Percentiles rank a stretch among this genome's conserved stretches.
These are phyloP conservation scores for Fragosphaeria purpurea DNA, from an alignment of 2,329 filamentous ascomycete species.

Conservation along the genomic window DNA sequence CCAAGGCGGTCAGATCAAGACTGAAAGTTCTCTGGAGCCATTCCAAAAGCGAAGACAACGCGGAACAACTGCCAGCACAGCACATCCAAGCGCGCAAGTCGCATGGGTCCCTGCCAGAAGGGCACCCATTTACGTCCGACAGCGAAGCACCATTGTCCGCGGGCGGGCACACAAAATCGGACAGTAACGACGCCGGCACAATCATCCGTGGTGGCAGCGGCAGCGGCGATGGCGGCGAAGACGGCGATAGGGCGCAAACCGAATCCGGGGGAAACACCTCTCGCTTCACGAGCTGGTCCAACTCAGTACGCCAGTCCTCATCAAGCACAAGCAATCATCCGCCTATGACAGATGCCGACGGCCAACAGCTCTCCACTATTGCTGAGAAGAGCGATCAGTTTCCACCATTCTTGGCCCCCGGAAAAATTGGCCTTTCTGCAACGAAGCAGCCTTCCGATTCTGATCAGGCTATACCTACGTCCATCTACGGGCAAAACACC, in stretches of 20 bases:
- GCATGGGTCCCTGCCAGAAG: slow-evolving; percentile 7
- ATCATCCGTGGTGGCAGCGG: neutral
- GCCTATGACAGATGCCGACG: neutral
- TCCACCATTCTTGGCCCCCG: neutral
- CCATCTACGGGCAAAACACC: too few relatives aligned
- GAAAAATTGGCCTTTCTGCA: too few relatives aligned
- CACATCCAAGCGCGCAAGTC: slow-evolving; percentile 38
- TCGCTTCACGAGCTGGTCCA: slow-evolving; percentile 15
- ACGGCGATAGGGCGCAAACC: neutral
- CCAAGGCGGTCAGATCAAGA: slow-evolving; percentile 6
- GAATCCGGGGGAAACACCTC: slow-evolving; percentile 7
- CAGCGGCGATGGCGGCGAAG: neutral
- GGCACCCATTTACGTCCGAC: slow-evolving; percentile 11
- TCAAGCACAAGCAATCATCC: slow-evolving; percentile 3
- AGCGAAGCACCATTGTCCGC: neutral
- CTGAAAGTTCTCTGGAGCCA: slow-evolving; percentile 11
- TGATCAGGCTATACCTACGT: too few relatives aligned
- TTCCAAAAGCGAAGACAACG: slow-evolving; percentile 7
- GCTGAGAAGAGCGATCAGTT: slow-evolving; percentile 1
- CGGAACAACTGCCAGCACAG: slow-evolving; percentile 27
- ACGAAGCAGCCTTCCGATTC: too few relatives aligned
- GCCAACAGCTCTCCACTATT: slow-evolving; percentile 4
- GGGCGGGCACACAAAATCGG: slow-evolving; percentile 2
- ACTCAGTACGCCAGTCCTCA: slow-evolving; percentile 4
- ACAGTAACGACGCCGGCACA: slow-evolving; percentile 2